These are phyloP conservation scores for Alternaria arborescens DNA, from an alignment of 2,329 filamentous ascomycete genomes.

Conservation along the genomic window DNA sequence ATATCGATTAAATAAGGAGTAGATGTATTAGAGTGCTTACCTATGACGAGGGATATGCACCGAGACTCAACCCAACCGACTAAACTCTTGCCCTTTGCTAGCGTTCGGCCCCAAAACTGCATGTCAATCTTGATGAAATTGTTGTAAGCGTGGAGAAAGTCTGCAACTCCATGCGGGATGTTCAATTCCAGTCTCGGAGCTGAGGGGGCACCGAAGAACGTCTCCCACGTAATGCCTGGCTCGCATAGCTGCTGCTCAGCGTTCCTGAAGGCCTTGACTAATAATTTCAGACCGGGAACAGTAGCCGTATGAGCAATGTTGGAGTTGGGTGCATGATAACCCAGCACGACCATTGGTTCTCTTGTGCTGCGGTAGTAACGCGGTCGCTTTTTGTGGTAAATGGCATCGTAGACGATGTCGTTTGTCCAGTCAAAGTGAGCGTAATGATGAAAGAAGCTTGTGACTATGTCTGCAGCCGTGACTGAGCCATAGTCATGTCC, in stretches of 20 bases:
- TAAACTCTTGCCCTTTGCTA: slow-evolving; percentile 63
- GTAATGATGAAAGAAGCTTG: slow-evolving; percentile 71
- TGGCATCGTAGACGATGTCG: slow-evolving; percentile 66
- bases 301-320: slow-evolving; percentile 68
- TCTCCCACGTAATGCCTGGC: slow-evolving; percentile 39
- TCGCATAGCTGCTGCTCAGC: slow-evolving; percentile 55
- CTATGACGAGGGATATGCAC: slow-evolving; percentile 65
- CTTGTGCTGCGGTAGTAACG: slow-evolving; percentile 63
- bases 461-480: slow-evolving; percentile 62
- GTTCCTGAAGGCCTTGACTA: slow-evolving; percentile 62
- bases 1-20: background rate
- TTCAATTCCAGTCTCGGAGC: background rate
- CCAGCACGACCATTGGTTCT: slow-evolving; percentile 70
- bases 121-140: slow-evolving; percentile 69
- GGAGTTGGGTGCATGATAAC: slow-evolving; percentile 68
- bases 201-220: slow-evolving; percentile 29
- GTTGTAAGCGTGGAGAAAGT: slow-evolving; percentile 63
- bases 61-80: slow-evolving; percentile 72
- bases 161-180: slow-evolving; percentile 23
- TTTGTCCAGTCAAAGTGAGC: slow-evolving; percentile 66
- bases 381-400: slow-evolving; percentile 56
- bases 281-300: slow-evolving; percentile 59
- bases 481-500: slow-evolving; percentile 39
- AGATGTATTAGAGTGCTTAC: slow-evolving; percentile 50
- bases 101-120: slow-evolving; percentile 71